phyloP scores from a whole-genome alignment of 768 basidiomycete species.

The Dictyophora rubrovolvata region DNA sequence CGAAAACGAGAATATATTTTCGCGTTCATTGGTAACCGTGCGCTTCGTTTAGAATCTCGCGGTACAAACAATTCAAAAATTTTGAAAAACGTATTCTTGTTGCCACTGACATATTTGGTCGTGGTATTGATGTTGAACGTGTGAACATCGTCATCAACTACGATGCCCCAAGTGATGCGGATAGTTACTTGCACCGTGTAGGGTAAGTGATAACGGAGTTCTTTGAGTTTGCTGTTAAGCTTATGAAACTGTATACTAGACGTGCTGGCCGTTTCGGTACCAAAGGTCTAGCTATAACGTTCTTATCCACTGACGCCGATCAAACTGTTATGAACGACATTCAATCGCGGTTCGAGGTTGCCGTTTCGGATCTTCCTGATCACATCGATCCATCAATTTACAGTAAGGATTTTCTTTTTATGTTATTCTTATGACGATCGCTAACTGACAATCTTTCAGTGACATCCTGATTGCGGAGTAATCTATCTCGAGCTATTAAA shows the following conservation, averaged over 20 bases:
- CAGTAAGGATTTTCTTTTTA: conserved; percentile 50
- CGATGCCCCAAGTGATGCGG: conserved; percentile 93
- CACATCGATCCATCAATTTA: conserved; percentile 92
- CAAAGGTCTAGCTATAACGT: conserved; percentile 97
- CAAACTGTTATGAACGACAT: conserved; percentile 91
- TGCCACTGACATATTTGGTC: conserved; percentile 97
- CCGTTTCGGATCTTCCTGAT: conserved; percentile 89
- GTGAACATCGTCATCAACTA: conserved; percentile 99
- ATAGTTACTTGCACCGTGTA: conserved; percentile 97
- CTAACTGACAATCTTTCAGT: background rate
- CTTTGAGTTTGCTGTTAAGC: background rate
- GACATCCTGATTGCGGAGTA: background rate
- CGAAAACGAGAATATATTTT: background rate
- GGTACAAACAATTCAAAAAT: conserved; percentile 97
- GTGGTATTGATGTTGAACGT: conserved; percentile 98
- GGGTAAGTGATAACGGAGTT: conserved; percentile 41
- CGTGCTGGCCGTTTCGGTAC: conserved; percentile 99
- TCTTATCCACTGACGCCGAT: conserved; percentile 86
- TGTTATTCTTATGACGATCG: background rate
- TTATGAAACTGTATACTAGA: conserved; percentile 27
- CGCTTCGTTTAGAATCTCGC: conserved; percentile 57
- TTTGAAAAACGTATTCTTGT: conserved; percentile 99
- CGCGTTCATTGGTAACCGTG: background rate
- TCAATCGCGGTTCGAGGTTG: conserved; percentile 95
- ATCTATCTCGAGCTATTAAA: background rate